Evolutionary conservation across 495 filamentous ascomycete genomes (phyloP).

Genomic region (Trichoderma virens): DNA sequence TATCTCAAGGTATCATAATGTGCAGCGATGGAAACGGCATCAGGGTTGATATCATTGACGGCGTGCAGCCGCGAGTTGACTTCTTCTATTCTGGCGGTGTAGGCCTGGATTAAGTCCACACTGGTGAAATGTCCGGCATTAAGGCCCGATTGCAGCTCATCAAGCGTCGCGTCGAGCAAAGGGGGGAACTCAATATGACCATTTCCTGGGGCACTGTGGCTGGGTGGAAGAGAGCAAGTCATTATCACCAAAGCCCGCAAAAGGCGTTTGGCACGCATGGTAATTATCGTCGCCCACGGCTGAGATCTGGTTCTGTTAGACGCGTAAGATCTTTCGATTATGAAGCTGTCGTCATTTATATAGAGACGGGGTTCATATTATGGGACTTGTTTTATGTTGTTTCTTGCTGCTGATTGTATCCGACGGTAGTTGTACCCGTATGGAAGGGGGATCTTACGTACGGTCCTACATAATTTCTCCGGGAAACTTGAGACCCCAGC

Average conservation of each 20-base stretch:
- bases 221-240: background rate
- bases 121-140: slow-evolving; percentile 48
- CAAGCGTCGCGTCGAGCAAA: slow-evolving; percentile 34
- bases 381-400: background rate
- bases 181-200: background rate
- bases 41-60: slow-evolving; percentile 39
- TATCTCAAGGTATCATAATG: slow-evolving; percentile 22
- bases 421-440: background rate
- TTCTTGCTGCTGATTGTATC: background rate
- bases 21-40: slow-evolving; percentile 33
- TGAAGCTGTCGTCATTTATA: background rate
- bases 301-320: background rate
- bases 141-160: slow-evolving; percentile 44
- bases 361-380: background rate
- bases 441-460: background rate
- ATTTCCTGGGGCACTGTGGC: background rate
- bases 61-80: slow-evolving; percentile 31
- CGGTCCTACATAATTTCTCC: background rate
- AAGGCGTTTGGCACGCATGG: background rate
- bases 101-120: slow-evolving; percentile 47
- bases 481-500: background rate
- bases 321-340: background rate
- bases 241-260: background rate
- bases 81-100: slow-evolving; percentile 33
- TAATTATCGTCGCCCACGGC: background rate